Base-by-base conservation (phyloP, 1,284 basidiomycete species). In the Ceratobasidium sp. region DNA sequence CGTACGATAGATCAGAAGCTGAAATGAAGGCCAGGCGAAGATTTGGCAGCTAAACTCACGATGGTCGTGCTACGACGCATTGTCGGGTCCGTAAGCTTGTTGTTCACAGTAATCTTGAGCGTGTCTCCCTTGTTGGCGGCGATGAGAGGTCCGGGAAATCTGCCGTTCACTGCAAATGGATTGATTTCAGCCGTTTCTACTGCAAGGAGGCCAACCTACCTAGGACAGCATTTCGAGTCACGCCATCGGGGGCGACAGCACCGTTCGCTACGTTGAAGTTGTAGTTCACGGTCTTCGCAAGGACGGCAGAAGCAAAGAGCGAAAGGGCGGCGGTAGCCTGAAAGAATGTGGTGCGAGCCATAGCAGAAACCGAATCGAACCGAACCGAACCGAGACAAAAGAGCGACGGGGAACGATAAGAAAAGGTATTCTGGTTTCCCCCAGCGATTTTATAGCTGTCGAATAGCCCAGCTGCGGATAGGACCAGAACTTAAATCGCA, bases 1-100 rank as follows among this genome's bases (percentile, higher is more conserved):
- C 33, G 71, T 33, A 36, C 27, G 47, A 22, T 45, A 41, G 36
- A 11, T 41, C 53, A 47, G 22, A 29, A 24, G 7, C 7, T 77
- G 75, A 48, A 31, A 50, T 53, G 44, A 36, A 60, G 47, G 48
- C 44, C 24, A 66, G 33, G 11, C 36, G 11, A 41, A 41, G 27
- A 9, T 24, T 27, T 47, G 17, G 27, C 29, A 50, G 33, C 9
- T 1, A 27, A 45, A 65, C 80, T 47, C 59, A 79, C 75, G n/a
- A 82, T 78, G 44, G 80, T 80, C 17, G 82, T 80, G 31, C 80
- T 79, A 0, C 79, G 79, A 24, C 77, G 76, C 77, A 81, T 78
- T n/a, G 79, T 75, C 22, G 78, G 59, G 36, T 79, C 77, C 24
- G 59, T 75, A n/a, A 79, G 77, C 22, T 76, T 36, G 51, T 80